Percentiles rank a stretch among this genome's conserved stretches.
These are phyloP conservation scores for Pulveroboletus sp. DNA, from an alignment of 768 basidiomycete species.

Conservation along the genomic window DNA sequence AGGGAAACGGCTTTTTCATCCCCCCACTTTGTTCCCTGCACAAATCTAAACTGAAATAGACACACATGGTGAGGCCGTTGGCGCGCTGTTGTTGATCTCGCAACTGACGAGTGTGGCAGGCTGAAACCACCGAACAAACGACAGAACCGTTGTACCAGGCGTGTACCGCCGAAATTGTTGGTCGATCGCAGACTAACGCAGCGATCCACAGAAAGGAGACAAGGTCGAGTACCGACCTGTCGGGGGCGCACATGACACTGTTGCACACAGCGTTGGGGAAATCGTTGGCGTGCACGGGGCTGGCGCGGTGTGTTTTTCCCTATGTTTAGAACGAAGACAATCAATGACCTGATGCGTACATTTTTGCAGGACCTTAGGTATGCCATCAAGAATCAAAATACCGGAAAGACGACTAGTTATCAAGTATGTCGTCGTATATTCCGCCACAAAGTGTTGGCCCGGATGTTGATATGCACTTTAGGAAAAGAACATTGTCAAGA, in stretches of 20 bases:
- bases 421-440: slow-evolving; percentile 21
- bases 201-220: slow-evolving; percentile 33
- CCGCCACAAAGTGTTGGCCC: neutral
- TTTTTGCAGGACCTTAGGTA: slow-evolving; percentile 31
- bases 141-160: slow-evolving; percentile 26
- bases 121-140: slow-evolving; percentile 13
- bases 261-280: slow-evolving; percentile 36
- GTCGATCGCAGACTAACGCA: neutral
- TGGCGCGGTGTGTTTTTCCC: slow-evolving; percentile 30
- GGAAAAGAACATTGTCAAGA: slow-evolving; percentile 39
- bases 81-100: neutral
- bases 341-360: too few relatives aligned
- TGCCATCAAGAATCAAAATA: slow-evolving; percentile 42
- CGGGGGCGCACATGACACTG: slow-evolving; percentile 37
- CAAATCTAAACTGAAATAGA: neutral
- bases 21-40: neutral
- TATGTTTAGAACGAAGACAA: too few relatives aligned
- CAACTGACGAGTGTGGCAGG: slow-evolving; percentile 11
- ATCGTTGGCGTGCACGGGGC: slow-evolving; percentile 32
- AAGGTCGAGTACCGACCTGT: slow-evolving; percentile 43
- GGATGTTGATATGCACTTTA: slow-evolving; percentile 3
- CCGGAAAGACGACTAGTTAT: slow-evolving; percentile 38
- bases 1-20: neutral
- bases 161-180: neutral
- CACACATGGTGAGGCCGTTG: slow-evolving; percentile 10